Evolutionary conservation across 306 rosid genomes (phyloP), one percentile per base, ranked within the genome.

Genomic region (Luffa acutangula): DNA sequence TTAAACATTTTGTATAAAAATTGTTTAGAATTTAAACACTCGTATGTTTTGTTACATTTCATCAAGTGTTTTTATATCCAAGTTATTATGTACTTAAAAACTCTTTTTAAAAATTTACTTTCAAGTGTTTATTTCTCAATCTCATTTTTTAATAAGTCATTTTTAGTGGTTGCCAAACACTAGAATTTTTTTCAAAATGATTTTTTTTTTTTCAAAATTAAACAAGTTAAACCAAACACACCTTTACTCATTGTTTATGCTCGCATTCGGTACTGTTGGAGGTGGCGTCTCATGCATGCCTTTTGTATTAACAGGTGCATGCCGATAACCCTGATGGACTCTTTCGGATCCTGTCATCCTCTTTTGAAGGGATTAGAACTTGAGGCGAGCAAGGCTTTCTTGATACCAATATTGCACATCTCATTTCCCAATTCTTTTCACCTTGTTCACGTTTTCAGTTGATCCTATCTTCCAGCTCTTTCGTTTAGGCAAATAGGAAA

Each of bases 301-400:
- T 80, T 43, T 10, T 51, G 1, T 36, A 57, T 83, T 14, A 64
- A 88, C 93, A 94, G 97, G 97, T 95, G 52, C 97, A 92, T 54
- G 84, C 98, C 3, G 98, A 95, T 87, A 92, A 95, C 76, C 97
- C 97, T 12, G 98, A 95, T 67, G 98, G 97, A 42, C 96, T 95
- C 59, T 95, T 95, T 80, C 87, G 89, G 90, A 92, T 95, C 72
- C 81, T 95, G 75, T 82, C 93, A n/a, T 91, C 97, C 80, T 91
- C 98, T 78, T 95, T 95, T 80, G 80, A 67, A 80, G 79, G 89
- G 78, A 41, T 81, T 80, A 87, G 83, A 87, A 82, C 81, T 51
- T 74, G 45, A 74, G 43, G 78, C 43, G n/a, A 6, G 72, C 48
- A 65, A 17, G 72, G 6, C 49, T 8, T 39, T 67, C 36, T 69